Percentiles rank a stretch among this genome's conserved stretches.
Evolutionary conservation across 2,329 filamentous ascomycete species (phyloP).

Genomic region (Apiospora rasikravindrae): DNA sequence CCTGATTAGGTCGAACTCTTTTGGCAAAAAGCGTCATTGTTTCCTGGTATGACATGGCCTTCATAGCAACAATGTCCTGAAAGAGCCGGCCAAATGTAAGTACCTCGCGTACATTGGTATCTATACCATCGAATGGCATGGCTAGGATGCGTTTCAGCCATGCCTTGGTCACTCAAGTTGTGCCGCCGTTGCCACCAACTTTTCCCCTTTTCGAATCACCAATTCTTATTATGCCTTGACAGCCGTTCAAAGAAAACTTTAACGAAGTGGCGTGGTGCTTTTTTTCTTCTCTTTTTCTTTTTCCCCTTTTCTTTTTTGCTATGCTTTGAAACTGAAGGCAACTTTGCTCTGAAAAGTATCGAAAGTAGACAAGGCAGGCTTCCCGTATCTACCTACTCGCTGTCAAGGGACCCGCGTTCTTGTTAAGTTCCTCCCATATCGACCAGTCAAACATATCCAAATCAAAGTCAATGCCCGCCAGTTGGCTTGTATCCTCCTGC

Average conservation of each 20-base stretch:
- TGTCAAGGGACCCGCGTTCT: background rate
- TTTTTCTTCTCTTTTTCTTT: too few relatives aligned
- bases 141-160: background rate
- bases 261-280: too few relatives aligned
- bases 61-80: background rate
- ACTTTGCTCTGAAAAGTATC: background rate
- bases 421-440: conserved; percentile 4
- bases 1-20: background rate
- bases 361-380: background rate
- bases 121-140: background rate
- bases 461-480: background rate
- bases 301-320: too few relatives aligned
- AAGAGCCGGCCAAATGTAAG: background rate
- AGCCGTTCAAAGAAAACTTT: too few relatives aligned
- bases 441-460: conserved; percentile 10
- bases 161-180: background rate
- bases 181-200: too few relatives aligned
- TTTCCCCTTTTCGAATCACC: too few relatives aligned
- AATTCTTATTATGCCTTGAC: too few relatives aligned
- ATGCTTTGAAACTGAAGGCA: too few relatives aligned
- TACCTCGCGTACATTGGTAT: background rate
- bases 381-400: background rate
- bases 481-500: background rate
- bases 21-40: too few relatives aligned
- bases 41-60: too few relatives aligned